A percentile compares a stretch with the other conserved stretches of the same genome.
Conservation (phyloP, 2,329 filamentous ascomycete species). For the Periconia sp. region DNA sequence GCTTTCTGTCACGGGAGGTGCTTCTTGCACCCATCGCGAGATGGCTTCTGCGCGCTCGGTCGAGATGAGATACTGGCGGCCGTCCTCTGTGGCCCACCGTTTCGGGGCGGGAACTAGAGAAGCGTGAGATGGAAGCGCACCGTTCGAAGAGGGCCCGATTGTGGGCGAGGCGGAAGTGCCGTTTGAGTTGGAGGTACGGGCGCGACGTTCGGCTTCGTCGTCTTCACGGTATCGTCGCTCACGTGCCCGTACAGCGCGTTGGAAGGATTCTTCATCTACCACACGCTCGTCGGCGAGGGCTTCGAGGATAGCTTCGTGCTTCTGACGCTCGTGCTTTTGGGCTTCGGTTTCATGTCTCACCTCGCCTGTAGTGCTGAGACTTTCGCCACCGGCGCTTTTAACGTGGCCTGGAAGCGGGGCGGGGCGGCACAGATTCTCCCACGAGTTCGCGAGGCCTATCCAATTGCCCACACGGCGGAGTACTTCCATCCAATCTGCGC, state of each 20-base stretch:
- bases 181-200: slow-evolving; percentile 4
- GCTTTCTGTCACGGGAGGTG: slow-evolving; percentile 47
- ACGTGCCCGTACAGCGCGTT: slow-evolving; percentile 66
- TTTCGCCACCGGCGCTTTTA: slow-evolving; percentile 8
- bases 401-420: slow-evolving; percentile 47
- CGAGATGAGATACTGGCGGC: slow-evolving; percentile 71
- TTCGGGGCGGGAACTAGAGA: slow-evolving; percentile 48
- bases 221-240: slow-evolving; percentile 64
- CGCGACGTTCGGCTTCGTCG: slow-evolving; percentile 52
- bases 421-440: slow-evolving; percentile 73
- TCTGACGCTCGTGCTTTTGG: slow-evolving; percentile 64
- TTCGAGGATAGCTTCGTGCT: slow-evolving; percentile 70
- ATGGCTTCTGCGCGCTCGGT: slow-evolving; percentile 74
- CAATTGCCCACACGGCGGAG: slow-evolving; percentile 71
- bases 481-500: slow-evolving; percentile 81
- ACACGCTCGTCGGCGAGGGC: slow-evolving; percentile 72
- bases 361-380: slow-evolving; percentile 7
- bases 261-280: slow-evolving; percentile 70
- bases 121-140: slow-evolving; percentile 2
- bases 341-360: slow-evolving; percentile 53
- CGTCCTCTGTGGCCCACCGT: slow-evolving; percentile 69
- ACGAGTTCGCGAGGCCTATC: slow-evolving; percentile 68
- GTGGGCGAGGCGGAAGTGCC: slow-evolving; percentile 4
- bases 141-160: slow-evolving; percentile 2
- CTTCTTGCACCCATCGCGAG: slow-evolving; percentile 69